Evolutionary conservation across 2,329 filamentous ascomycete species (phyloP).

Genomic region (Claviceps cyperi): DNA sequence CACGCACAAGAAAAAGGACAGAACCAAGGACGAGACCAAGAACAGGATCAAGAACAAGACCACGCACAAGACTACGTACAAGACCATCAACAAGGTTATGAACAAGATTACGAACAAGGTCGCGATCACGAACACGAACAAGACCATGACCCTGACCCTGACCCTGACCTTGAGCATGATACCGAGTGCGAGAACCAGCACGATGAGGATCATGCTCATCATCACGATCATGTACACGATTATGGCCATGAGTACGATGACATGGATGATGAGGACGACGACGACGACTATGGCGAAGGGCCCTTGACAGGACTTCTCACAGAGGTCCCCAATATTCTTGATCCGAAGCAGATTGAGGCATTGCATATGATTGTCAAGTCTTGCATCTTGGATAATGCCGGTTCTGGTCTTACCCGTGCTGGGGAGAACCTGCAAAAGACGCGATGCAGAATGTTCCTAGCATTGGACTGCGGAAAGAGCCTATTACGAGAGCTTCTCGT

Average conservation of each 20-base stretch:
- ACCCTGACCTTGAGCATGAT: conserved; percentile 51
- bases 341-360: conserved; percentile 89
- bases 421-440: conserved; percentile 82
- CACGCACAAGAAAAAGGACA: conserved; percentile 10
- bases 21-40: conserved; percentile 19
- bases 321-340: conserved; percentile 85
- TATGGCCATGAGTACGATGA: conserved; percentile 34
- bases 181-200: conserved; percentile 18
- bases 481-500: conserved; percentile 81
- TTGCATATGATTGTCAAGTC: conserved; percentile 96
- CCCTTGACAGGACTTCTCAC: conserved; percentile 74
- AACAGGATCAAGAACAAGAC: conserved; percentile 14
- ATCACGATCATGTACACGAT: conserved; percentile 22
- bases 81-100: conserved; percentile 20
- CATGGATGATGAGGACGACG: conserved; percentile 54
- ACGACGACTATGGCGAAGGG: conserved; percentile 67
- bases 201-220: conserved; percentile 21
- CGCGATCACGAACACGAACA: conserved; percentile 46
- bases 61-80: conserved; percentile 18
- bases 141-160: conserved; percentile 70
- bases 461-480: conserved; percentile 80
- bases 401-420: conserved; percentile 49
- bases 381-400: conserved; percentile 73
- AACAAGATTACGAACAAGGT: conserved; percentile 26
- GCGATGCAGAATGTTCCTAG: conserved; percentile 76